Percentiles rank a stretch among this genome's conserved stretches.
Conservation (phyloP, 768 basidiomycete genomes). For the Pholiota molesta region DNA sequence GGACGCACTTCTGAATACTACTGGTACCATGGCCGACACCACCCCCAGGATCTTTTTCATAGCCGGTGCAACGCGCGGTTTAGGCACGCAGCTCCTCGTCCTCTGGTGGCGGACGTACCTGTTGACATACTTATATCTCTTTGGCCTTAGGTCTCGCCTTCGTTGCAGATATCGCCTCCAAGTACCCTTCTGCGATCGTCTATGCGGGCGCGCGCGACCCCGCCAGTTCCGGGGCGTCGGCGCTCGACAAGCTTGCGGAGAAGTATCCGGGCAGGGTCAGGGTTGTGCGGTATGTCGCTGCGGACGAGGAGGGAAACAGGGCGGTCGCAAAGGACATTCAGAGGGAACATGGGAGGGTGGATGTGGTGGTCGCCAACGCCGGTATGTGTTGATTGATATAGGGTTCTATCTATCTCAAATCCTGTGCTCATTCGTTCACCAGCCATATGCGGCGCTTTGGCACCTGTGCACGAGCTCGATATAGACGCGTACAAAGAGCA, state of each 20-base stretch:
- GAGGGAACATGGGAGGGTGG: neutral
- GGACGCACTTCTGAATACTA: too few relatives aligned
- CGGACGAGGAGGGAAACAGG: neutral
- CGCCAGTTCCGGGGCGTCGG: neutral
- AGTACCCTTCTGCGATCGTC: neutral
- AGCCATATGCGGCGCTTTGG: neutral
- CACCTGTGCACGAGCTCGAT: neutral
- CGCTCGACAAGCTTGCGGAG: neutral
- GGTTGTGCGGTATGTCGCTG: neutral
- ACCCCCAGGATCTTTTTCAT: too few relatives aligned
- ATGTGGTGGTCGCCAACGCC: conserved; percentile 1
- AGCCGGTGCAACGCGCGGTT: too few relatives aligned
- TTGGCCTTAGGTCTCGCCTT: too few relatives aligned
- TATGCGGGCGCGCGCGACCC: too few relatives aligned
- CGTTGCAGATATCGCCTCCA: neutral
- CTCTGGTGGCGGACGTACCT: too few relatives aligned
- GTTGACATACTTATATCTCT: too few relatives aligned
- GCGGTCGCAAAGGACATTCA: neutral
- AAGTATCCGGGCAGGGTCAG: neutral
- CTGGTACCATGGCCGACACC: too few relatives aligned
- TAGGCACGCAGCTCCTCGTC: too few relatives aligned
- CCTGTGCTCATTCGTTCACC: neutral
- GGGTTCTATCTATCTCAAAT: too few relatives aligned
- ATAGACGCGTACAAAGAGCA: neutral
- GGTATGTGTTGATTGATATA: neutral